Base-by-base conservation (phyloP, 345 rosid genomes). In the Boechera retrofracta region DNA sequence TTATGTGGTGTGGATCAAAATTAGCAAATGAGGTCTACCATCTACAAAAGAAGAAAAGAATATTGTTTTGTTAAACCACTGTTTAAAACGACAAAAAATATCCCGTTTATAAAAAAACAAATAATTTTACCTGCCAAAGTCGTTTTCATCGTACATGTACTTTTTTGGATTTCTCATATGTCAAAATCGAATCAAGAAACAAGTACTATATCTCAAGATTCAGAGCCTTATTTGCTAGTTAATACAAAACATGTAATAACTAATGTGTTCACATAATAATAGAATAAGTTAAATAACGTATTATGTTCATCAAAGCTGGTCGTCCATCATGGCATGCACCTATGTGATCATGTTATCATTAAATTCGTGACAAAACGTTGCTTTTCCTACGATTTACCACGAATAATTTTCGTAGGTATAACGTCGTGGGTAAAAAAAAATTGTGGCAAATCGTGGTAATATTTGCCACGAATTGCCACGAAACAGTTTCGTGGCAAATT, bases 301-400 rank as follows among this genome's bases (percentile, higher is more conserved):
- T 10, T 9, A 8, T 48, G 10, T 15, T 16, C 15, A 45, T 4
- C 54, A 41, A 64, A 45, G 69, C 63, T 33, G 63, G 39, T 58
- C 26, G 44, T 65, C 69, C 58, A 47, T 24, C 47, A 63, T 53
- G 35, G 42, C 63, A 53, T 73, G 70, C 47, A 51, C 1, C 3
- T 52, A 4, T 71, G 4, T 42, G 53, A 60, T 41, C 7, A 5
- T 63, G 58, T 18, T 45, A n/a, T 65, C 57, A 16, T 16, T 16
- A 16, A 16, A 16, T 16, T 16, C 16, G 16, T 16, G 16, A 16
- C 16, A 16, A 16, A 16, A 16, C 16, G 16, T 16, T 16, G 16
- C 16, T 16, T 16, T 16, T 16, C 16, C 16, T 16, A 16, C 16
- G 16, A 16, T 16, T 16, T 16, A 16, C 16, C 16, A 16, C 16